These are phyloP conservation scores for Cochlearia excelsa DNA, from an alignment of 345 rosid genomes.

Conservation along the genomic window DNA sequence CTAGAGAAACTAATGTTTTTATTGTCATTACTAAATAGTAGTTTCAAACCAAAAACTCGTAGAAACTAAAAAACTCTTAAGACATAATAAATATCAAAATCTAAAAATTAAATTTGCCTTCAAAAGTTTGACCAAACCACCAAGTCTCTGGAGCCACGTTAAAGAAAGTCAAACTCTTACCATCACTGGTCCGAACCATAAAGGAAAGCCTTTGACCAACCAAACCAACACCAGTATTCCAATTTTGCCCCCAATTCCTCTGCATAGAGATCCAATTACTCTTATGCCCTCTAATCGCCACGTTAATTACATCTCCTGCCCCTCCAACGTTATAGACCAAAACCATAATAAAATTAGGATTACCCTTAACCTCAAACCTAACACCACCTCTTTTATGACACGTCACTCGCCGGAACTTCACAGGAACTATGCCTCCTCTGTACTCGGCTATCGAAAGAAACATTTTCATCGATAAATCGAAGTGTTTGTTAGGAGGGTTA, in stretches of 20 bases:
- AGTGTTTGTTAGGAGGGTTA: conserved; percentile 49
- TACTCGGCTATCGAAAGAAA: conserved; percentile 35
- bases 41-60: too few species aligned
- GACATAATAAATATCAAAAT: too few species aligned
- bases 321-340: conserved; percentile 39
- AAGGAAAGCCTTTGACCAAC: conserved; percentile 21
- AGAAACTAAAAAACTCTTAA: too few species aligned
- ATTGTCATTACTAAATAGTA: too few species aligned
- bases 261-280: conserved; percentile 18
- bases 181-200: conserved; percentile 15
- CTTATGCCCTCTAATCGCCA: conserved; percentile 11
- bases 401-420: conserved; percentile 36
- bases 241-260: conserved; percentile 19
- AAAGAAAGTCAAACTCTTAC: background rate
- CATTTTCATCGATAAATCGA: conserved; percentile 46
- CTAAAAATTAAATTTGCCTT: conserved; percentile 25
- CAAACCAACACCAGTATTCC: background rate
- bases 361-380: conserved; percentile 39
- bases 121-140: conserved; percentile 20
- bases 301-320: conserved; percentile 25
- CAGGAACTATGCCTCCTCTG: conserved; percentile 44
- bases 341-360: conserved; percentile 29
- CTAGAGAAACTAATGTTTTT: too few species aligned
- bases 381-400: conserved; percentile 51
- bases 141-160: conserved; percentile 8